Percentiles rank a stretch among this genome's conserved stretches.
phyloP scores from a whole-genome alignment of 805 yeast genomes.

The Starmerella powellii region DNA sequence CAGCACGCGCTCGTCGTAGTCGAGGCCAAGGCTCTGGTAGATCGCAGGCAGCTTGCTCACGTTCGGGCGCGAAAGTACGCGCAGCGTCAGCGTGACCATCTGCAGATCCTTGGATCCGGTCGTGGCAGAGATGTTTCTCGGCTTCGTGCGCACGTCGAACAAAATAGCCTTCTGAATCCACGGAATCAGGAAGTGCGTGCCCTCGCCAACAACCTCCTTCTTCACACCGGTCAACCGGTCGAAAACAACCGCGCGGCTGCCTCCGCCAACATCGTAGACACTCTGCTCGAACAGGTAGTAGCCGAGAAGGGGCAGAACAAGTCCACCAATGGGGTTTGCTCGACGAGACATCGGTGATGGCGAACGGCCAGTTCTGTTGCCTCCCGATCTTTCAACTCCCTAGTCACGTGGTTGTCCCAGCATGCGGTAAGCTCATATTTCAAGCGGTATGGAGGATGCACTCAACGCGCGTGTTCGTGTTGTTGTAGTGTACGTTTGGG shows the following conservation, averaged over 20 bases:
- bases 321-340: conserved; percentile 20
- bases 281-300: conserved; percentile 52
- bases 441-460: too few relatives aligned
- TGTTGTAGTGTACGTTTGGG: too few relatives aligned
- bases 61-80: conserved; percentile 91
- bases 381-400: too few relatives aligned
- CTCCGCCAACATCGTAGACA: conserved; percentile 91
- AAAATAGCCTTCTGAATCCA: conserved; percentile 90
- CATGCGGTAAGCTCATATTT: too few relatives aligned
- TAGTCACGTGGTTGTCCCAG: background rate
- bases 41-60: conserved; percentile 69
- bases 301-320: conserved; percentile 36
- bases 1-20: conserved; percentile 86
- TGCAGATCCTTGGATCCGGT: conserved; percentile 97
- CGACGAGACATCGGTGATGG: conserved; percentile 11
- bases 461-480: too few relatives aligned
- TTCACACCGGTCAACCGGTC: conserved; percentile 86
- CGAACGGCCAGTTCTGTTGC: background rate
- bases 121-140: conserved; percentile 82
- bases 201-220: conserved; percentile 84
- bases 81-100: conserved; percentile 81
- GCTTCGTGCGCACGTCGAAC: conserved; percentile 87
- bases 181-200: conserved; percentile 88
- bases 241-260: conserved; percentile 88
- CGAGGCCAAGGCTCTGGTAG: conserved; percentile 83